phyloP scores from a whole-genome alignment of 495 filamentous ascomycete genomes.

The Penicillium maclennaniae region DNA sequence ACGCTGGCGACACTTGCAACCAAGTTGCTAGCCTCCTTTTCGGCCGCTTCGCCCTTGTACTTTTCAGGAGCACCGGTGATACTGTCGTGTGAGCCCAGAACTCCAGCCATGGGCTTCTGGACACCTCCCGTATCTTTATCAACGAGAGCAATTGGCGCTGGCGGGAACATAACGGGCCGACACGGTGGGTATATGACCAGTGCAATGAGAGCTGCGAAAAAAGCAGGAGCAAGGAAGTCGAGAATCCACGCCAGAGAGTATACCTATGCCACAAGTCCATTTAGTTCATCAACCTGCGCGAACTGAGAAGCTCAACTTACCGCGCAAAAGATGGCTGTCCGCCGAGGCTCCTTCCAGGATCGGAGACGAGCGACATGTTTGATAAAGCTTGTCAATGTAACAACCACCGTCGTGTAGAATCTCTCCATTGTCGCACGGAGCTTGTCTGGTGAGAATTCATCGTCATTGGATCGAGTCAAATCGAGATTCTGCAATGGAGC shows the following conservation, averaged over 20 bases:
- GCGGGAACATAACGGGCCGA: conserved; percentile 67
- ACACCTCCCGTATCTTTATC: conserved; percentile 62
- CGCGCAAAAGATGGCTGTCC: conserved; percentile 64
- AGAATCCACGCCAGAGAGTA: conserved; percentile 74
- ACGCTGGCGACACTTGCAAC: conserved; percentile 71
- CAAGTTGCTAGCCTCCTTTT: conserved; percentile 79
- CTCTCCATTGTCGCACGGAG: conserved; percentile 73
- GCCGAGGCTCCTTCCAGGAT: conserved; percentile 72
- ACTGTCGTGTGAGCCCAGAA: conserved; percentile 71
- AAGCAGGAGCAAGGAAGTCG: conserved; percentile 60
- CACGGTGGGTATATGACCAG: conserved; percentile 64
- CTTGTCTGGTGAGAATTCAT: conserved; percentile 86
- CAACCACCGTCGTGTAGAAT: conserved; percentile 76
- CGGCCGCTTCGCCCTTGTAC: conserved; percentile 79
- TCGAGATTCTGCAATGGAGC: conserved; percentile 63
- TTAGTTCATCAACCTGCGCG: neutral
- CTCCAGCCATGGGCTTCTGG: conserved; percentile 71
- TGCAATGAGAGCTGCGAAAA: conserved; percentile 54
- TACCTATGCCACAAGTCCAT: conserved; percentile 33
- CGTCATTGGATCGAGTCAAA: conserved; percentile 74
- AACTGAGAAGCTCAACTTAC: conserved; percentile 44
- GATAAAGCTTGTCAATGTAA: conserved; percentile 57
- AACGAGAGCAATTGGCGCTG: conserved; percentile 68
- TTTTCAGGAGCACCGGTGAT: conserved; percentile 79
- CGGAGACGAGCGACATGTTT: conserved; percentile 75